These are phyloP conservation scores for Geotrichum cucujoidarum DNA, from an alignment of 1,139 yeast genomes.

Conservation along the genomic window DNA sequence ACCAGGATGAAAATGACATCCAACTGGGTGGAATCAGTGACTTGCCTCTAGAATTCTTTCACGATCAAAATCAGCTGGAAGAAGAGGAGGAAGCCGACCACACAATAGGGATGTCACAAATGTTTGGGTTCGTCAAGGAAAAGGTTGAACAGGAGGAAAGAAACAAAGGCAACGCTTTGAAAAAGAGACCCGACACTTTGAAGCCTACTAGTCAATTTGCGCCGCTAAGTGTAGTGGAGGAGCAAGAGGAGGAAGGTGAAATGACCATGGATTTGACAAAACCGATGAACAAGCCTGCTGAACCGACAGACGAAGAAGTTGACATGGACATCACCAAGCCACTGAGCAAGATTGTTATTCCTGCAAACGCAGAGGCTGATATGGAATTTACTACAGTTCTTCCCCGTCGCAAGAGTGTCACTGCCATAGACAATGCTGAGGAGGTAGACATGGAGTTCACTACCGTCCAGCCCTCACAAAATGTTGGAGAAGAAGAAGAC, in stretches of 20 bases:
- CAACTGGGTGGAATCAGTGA: constrained; percentile 5
- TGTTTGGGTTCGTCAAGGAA: constrained; percentile 18
- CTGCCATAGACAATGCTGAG: constrained; percentile 13
- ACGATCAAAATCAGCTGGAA: constrained; percentile 1
- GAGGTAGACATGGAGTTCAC: constrained; percentile 27
- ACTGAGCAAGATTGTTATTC: constrained; percentile 18
- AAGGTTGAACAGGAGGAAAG: constrained; percentile 9
- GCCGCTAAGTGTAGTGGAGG: neutral
- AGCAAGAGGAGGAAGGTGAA: constrained; percentile 5
- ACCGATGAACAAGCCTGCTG: constrained; percentile 6
- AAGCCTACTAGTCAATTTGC: no score
- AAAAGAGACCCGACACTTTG: neutral
- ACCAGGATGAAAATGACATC: constrained; percentile 4
- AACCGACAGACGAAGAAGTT: constrained; percentile 12
- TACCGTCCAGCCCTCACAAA: neutral
- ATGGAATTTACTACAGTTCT: constrained; percentile 18
- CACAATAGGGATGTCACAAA: constrained; percentile 25
- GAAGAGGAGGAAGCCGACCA: constrained; percentile 20
- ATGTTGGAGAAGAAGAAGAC: constrained; percentile 11
- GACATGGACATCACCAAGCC: constrained; percentile 26
- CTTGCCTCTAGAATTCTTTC: constrained; percentile 2
- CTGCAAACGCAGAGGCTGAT: constrained; percentile 8
- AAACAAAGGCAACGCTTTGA: neutral
- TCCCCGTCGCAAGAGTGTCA: neutral
- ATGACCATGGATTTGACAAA: constrained; percentile 18